These are phyloP conservation scores for Serendipita vermifera DNA, from an alignment of 768 basidiomycete species.

Conservation along the genomic window DNA sequence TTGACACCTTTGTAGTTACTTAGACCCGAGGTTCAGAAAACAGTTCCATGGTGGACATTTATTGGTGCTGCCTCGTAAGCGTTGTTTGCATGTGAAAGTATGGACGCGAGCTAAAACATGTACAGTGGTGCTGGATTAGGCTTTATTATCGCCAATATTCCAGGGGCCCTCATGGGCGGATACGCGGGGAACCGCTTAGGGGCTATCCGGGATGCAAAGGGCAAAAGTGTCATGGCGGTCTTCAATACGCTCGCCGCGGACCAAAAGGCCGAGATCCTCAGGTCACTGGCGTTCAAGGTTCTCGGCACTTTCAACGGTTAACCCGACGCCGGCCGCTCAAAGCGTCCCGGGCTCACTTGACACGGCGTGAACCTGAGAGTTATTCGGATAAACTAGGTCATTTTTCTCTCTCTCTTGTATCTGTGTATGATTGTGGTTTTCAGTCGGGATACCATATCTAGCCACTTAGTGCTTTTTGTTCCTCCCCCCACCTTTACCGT, in stretches of 20 bases:
- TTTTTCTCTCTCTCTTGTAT: too few relatives aligned
- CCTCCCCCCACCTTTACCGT: too few relatives aligned
- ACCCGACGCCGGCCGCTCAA: too few relatives aligned
- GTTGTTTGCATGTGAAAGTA: slow-evolving; percentile 24
- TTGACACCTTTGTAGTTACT: slow-evolving; percentile 38
- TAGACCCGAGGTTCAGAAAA: slow-evolving; percentile 65
- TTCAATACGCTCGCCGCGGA: slow-evolving; percentile 60
- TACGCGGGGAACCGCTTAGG: slow-evolving; percentile 72
- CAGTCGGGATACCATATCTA: too few relatives aligned
- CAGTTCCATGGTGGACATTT: slow-evolving; percentile 63
- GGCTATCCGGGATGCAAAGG: slow-evolving; percentile 82
- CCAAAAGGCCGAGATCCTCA: slow-evolving; percentile 85
- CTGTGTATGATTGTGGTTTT: too few relatives aligned
- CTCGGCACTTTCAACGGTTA: too few relatives aligned
- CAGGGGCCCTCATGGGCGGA: slow-evolving; percentile 75
- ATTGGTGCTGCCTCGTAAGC: slow-evolving; percentile 38
- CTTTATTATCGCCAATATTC: slow-evolving; percentile 63
- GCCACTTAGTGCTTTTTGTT: too few relatives aligned
- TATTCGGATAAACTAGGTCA: too few relatives aligned
- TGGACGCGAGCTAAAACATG: slow-evolving; percentile 21
- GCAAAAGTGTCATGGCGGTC: slow-evolving; percentile 76
- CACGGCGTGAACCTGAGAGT: too few relatives aligned
- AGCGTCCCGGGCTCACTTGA: too few relatives aligned
- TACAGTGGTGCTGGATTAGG: slow-evolving; percentile 26
- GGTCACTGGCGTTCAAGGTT: slow-evolving; percentile 71